Conservation (phyloP, 148 eudicot species). For the Rhododendron mucronatum region DNA sequence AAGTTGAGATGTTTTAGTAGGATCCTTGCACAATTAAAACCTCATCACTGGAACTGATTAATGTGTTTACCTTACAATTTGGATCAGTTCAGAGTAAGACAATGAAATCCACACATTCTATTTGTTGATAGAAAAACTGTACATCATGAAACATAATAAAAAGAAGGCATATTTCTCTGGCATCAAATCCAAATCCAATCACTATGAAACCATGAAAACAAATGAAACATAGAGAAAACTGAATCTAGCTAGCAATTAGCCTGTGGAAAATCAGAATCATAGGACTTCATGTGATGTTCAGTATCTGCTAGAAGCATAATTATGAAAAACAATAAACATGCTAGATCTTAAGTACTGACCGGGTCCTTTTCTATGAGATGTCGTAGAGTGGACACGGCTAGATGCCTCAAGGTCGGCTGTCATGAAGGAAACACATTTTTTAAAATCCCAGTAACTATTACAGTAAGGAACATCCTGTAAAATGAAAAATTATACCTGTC, state of each 20-base stretch:
- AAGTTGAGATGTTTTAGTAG: background rate
- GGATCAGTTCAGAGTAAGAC: background rate
- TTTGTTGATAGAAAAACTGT: background rate
- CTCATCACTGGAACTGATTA: background rate
- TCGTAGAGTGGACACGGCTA: slow-evolving; percentile 85
- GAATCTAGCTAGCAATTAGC: background rate
- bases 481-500: slow-evolving; percentile 58
- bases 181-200: background rate
- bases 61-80: background rate
- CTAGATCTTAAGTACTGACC: slow-evolving; percentile 38
- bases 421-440: slow-evolving; percentile 21
- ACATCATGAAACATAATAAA: background rate
- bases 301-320: background rate
- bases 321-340: background rate
- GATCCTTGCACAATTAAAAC: background rate
- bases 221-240: background rate
- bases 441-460: background rate
- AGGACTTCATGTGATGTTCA: background rate
- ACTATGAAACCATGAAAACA: background rate
- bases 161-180: background rate
- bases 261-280: background rate
- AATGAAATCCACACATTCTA: background rate
- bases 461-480: background rate
- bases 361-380: slow-evolving; percentile 98
- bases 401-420: slow-evolving; percentile 92